Conservation (phyloP, 2,329 filamentous ascomycete species). For the Fusarium aywerte region DNA sequence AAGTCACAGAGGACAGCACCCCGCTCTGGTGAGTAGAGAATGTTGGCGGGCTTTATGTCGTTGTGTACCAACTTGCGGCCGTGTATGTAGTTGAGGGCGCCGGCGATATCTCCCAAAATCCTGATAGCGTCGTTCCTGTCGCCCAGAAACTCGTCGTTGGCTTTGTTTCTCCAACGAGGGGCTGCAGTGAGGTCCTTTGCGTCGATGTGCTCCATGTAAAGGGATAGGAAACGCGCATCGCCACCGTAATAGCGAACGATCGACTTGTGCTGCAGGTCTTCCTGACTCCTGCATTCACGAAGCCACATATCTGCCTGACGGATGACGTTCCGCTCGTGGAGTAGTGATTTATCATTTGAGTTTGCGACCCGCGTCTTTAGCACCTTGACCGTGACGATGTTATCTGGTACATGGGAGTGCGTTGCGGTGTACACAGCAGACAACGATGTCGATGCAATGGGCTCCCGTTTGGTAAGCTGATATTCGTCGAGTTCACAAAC, state of each 20-base stretch:
- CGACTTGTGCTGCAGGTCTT: constrained; percentile 65
- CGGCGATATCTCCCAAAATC: constrained; percentile 65
- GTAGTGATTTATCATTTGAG: constrained; percentile 57
- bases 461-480: constrained; percentile 64
- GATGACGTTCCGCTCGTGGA: constrained; percentile 66
- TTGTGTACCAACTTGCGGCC: constrained; percentile 66
- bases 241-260: constrained; percentile 69
- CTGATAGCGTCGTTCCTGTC: constrained; percentile 60
- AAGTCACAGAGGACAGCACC: constrained; percentile 71
- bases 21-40: constrained; percentile 67
- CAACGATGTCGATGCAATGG: constrained; percentile 65
- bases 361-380: constrained; percentile 63
- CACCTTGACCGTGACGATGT: constrained; percentile 69
- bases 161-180: constrained; percentile 60
- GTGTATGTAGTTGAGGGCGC: constrained; percentile 67
- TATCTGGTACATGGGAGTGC: constrained; percentile 63
- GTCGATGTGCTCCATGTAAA: constrained; percentile 72
- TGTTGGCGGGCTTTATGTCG: constrained; percentile 71
- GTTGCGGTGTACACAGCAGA: constrained; percentile 67
- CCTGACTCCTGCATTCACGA: constrained; percentile 67
- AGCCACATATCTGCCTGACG: constrained; percentile 70
- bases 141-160: constrained; percentile 63
- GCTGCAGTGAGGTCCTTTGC: constrained; percentile 63
- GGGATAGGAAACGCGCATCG: constrained; percentile 67
- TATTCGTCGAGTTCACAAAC: constrained; percentile 65